Conservation (phyloP, 169 alveolate genomes). For the Miamiensis avidus region DNA sequence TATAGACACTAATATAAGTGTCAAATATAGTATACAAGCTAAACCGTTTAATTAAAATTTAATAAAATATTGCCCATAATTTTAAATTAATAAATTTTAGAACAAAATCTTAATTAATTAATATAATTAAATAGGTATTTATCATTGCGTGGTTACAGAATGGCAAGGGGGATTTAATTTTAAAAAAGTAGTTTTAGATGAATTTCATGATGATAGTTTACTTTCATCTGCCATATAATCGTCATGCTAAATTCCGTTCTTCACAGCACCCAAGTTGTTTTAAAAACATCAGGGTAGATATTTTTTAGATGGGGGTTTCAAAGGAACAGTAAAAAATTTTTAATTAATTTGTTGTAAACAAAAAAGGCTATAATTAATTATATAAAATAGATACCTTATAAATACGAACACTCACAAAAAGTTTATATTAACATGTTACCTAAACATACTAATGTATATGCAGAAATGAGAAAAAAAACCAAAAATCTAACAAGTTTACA, state of each 20-base stretch:
- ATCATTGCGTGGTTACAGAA: background rate
- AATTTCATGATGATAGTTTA: too few relatives aligned
- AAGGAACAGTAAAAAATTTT: background rate
- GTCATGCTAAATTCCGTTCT: background rate
- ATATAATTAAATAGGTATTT: background rate
- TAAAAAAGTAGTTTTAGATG: background rate
- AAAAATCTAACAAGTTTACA: constrained; percentile 5
- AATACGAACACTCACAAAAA: constrained; percentile 11
- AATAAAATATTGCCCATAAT: too few relatives aligned
- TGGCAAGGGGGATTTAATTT: background rate
- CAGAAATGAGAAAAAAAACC: background rate
- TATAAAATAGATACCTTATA: constrained; percentile 7
- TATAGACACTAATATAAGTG: too few relatives aligned
- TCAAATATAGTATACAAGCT: too few relatives aligned
- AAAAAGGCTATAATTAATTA: too few relatives aligned
- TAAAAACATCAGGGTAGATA: constrained; percentile 6
- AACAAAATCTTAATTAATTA: too few relatives aligned
- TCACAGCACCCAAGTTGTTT: constrained; percentile 5
- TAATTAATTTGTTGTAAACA: too few relatives aligned
- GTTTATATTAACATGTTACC: constrained; percentile 12
- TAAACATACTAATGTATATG: constrained; percentile 7
- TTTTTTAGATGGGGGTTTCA: constrained; percentile 18
- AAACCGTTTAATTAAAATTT: too few relatives aligned
- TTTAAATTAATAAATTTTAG: too few relatives aligned
- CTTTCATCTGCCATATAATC: background rate